A percentile compares a stretch with the other conserved stretches of the same genome.
These are phyloP conservation scores for Anastatica hierochuntica DNA, from an alignment of 345 rosid genomes.

Conservation along the genomic window DNA sequence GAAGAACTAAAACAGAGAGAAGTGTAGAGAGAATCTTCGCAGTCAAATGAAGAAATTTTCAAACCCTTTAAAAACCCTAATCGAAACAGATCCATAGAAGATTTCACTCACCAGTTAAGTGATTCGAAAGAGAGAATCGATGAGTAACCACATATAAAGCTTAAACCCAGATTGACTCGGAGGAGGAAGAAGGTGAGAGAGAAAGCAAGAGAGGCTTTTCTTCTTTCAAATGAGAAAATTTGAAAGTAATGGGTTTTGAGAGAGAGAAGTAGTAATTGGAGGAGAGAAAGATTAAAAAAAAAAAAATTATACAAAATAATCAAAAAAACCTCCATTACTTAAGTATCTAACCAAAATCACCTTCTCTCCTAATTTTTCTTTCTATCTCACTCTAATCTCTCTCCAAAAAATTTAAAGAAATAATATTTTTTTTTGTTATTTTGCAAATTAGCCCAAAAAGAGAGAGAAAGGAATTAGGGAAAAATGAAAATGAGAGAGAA, in stretches of 20 bases:
- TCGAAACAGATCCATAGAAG: constrained; percentile 27
- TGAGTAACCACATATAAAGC: too few species aligned
- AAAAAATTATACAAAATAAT: too few species aligned
- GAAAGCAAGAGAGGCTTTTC: neutral
- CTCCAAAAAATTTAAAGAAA: too few species aligned
- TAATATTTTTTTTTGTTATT: too few species aligned
- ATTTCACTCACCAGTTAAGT: constrained; percentile 23
- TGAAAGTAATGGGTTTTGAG: constrained; percentile 16
- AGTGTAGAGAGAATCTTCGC: neutral
- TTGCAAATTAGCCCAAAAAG: too few species aligned
- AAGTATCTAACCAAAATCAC: too few species aligned
- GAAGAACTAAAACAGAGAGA: neutral
- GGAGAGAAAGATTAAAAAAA: neutral
- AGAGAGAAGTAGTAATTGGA: too few species aligned
- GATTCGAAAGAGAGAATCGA: constrained; percentile 23
- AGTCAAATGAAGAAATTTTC: neutral
- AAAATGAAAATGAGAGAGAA: constrained; percentile 6
- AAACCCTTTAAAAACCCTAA: constrained; percentile 35
- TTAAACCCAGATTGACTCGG: too few species aligned
- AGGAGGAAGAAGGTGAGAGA: constrained; percentile 13
- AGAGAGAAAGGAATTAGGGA: constrained; percentile 2
- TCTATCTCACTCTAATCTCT: too few species aligned
- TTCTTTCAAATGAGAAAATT: neutral
- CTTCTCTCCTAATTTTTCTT: too few species aligned
- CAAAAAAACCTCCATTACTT: too few species aligned